Evolutionary conservation across 2,329 filamentous ascomycete genomes (phyloP), one percentile per base, ranked within the genome.

Genomic region (Calonectria naviculata): DNA sequence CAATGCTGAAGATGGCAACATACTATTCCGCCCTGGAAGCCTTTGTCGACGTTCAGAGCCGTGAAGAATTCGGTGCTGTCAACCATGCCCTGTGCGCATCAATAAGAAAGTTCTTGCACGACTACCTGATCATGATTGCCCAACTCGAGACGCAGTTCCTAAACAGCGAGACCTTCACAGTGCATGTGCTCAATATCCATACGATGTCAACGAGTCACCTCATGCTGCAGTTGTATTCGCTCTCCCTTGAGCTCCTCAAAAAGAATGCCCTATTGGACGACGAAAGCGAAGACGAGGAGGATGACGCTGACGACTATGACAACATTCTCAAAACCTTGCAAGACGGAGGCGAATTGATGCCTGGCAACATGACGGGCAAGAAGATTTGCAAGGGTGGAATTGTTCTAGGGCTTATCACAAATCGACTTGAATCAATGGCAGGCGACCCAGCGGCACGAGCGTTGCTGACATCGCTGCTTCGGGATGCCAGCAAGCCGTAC

Each of bases 351-450:
- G 95, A 97, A 74, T 86, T 97, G 31, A 89, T 93, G 17, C 92
- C 93, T 1, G 93, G 93, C 4, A 93, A 93, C 71, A 93, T 97
- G 85, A 91, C 93, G 0, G 93, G 91, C 52, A 97, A 97, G 83
- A 98, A 95, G 81, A 93, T 97, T 36, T 98, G 94, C 86, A 98
- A 98, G 85, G 97, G 97, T n/a, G 97, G 97, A 3, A 94, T 95
- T 73, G 95, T 98, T n/a, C 88, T 99, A 2, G 94, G 95, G 0
- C 85, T 98, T 34, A 89, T 99, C 67, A 97, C 95, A 2, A 93
- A 93, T 79, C 89, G 96, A 62, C 85, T 98, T 10, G 93, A 97
- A 75, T 92, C 93, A 17, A 96, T 98, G 91, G 97, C 96, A 1
- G 97, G 97, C 54, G 97, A 99, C 80, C 97, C 97, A 5, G 93